Evolutionary conservation across 257 asterid genomes (phyloP).

Genomic region (Nicotiana knightiana): DNA sequence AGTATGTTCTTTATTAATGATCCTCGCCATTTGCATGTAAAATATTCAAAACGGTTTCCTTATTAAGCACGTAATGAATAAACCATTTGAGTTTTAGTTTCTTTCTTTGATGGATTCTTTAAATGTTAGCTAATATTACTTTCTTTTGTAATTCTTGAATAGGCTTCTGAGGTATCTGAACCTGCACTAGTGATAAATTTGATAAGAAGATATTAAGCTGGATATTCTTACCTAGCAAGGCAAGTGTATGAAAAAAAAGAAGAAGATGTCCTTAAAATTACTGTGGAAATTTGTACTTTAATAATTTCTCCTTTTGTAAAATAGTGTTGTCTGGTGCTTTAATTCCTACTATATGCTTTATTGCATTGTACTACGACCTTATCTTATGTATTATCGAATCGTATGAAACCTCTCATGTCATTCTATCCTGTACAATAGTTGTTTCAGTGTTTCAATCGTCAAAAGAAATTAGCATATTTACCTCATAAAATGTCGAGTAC

Average conservation of each 20-base stretch:
- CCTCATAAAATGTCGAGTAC: neutral
- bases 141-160: conserved; percentile 3
- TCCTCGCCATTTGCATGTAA: neutral
- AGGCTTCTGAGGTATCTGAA: conserved; percentile 37
- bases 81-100: neutral
- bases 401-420: neutral
- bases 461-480: neutral
- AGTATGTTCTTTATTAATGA: neutral
- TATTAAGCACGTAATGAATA: neutral
- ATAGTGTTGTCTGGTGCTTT: neutral
- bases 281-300: neutral
- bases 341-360: neutral
- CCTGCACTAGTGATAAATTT: conserved; percentile 13
- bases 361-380: neutral
- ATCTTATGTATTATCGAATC: neutral
- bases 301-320: neutral
- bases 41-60: neutral
- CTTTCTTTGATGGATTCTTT: no score
- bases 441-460: neutral
- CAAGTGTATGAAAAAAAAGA: neutral
- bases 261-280: neutral
- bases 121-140: no score
- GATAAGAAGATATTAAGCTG: neutral
- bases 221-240: neutral
- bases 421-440: neutral